Conservation (phyloP, 2,329 filamentous ascomycete genomes). For the Hypoxylon sp. region DNA sequence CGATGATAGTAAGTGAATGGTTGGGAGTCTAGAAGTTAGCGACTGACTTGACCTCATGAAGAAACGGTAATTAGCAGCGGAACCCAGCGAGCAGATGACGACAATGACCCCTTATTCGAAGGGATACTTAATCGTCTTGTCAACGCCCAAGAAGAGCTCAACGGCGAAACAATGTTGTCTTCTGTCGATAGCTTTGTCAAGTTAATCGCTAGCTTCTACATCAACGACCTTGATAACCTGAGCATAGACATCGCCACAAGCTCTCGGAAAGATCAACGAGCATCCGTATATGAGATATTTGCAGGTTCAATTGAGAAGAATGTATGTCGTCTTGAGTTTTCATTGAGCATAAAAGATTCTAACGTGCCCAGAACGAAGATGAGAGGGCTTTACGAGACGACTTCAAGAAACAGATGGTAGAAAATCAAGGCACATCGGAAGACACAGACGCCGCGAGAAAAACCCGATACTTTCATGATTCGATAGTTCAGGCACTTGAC, state of each 20-base stretch:
- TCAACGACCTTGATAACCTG: slow-evolving; percentile 10
- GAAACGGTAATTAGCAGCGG: slow-evolving; percentile 8
- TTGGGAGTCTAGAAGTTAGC: neutral
- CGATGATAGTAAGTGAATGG: slow-evolving; percentile 3
- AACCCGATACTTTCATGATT: no score
- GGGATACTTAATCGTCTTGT: slow-evolving; percentile 2
- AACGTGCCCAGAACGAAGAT: neutral
- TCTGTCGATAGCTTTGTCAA: slow-evolving; percentile 7
- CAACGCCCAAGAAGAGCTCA: neutral
- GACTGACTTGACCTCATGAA: neutral
- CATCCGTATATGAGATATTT: slow-evolving; percentile 8
- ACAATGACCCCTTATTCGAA: slow-evolving; percentile 8
- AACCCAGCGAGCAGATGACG: slow-evolving; percentile 1
- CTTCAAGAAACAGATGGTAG: neutral
- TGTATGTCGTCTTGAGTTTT: neutral
- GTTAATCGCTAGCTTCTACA: slow-evolving; percentile 9
- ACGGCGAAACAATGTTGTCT: slow-evolving; percentile 1
- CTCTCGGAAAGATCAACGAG: neutral
- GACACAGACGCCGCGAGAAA: neutral
- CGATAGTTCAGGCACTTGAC: neutral
- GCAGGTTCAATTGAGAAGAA: slow-evolving; percentile 3
- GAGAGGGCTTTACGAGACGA: slow-evolving; percentile 3
- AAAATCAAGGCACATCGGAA: neutral
- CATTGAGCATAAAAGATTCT: neutral
- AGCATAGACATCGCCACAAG: neutral